Percentiles rank a stretch among this genome's conserved stretches.
These are phyloP conservation scores for Didymella sp. DNA, from an alignment of 2,329 filamentous ascomycete species.

Conservation along the genomic window DNA sequence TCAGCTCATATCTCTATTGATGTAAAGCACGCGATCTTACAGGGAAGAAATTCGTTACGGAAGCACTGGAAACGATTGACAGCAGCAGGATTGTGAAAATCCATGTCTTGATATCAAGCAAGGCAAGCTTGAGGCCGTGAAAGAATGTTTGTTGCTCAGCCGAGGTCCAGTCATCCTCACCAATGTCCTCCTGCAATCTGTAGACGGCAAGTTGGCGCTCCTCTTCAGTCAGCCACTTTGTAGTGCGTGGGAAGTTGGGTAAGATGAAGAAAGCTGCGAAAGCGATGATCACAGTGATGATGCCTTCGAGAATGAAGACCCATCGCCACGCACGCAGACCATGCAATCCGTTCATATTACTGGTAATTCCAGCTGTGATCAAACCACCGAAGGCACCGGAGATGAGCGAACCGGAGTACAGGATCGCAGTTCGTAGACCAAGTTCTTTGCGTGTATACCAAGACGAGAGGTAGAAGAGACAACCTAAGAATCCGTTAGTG, in stretches of 20 bases:
- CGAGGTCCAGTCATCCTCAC: slow-evolving; percentile 51
- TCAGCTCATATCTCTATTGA: neutral
- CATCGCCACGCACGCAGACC: slow-evolving; percentile 69
- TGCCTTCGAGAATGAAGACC: slow-evolving; percentile 75
- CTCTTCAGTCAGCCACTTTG: slow-evolving; percentile 48
- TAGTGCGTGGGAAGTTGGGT: slow-evolving; percentile 69
- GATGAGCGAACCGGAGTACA: slow-evolving; percentile 72
- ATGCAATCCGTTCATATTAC: slow-evolving; percentile 64
- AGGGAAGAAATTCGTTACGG: slow-evolving; percentile 63
- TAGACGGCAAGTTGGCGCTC: slow-evolving; percentile 50
- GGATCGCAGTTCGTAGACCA: slow-evolving; percentile 67
- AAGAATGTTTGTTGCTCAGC: slow-evolving; percentile 48
- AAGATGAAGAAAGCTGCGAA: slow-evolving; percentile 64
- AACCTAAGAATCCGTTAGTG: slow-evolving; percentile 47
- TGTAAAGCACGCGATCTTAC: slow-evolving; percentile 34
- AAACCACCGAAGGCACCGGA: slow-evolving; percentile 74
- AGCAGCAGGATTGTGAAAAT: slow-evolving; percentile 50
- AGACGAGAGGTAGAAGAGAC: slow-evolving; percentile 67
- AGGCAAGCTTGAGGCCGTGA: slow-evolving; percentile 50
- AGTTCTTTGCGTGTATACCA: slow-evolving; percentile 77
- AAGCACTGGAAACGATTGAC: slow-evolving; percentile 50
- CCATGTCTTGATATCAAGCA: slow-evolving; percentile 51
- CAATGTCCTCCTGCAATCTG: slow-evolving; percentile 49
- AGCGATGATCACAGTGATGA: slow-evolving; percentile 68
- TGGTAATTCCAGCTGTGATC: slow-evolving; percentile 65